Evolutionary conservation across 306 rosid species (phyloP).

Genomic region (Rosa lucieae): DNA sequence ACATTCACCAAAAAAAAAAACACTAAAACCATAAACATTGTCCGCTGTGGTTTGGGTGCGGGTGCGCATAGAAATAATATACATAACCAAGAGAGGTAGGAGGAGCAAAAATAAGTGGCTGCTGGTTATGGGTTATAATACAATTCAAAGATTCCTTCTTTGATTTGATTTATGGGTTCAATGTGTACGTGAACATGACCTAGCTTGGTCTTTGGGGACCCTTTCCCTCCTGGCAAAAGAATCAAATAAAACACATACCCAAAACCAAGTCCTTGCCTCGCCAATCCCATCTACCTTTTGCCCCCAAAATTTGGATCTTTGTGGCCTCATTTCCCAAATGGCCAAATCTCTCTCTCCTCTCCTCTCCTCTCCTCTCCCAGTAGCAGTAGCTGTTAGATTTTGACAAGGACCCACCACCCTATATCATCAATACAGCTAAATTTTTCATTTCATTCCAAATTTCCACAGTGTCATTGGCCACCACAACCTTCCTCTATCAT

Average conservation of each 20-base stretch:
- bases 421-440: slow-evolving; percentile 32
- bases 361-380: slow-evolving; percentile 9
- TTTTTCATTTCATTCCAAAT: slow-evolving; percentile 38
- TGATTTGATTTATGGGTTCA: slow-evolving; percentile 23
- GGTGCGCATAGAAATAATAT: slow-evolving; percentile 21
- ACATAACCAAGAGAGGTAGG: slow-evolving; percentile 7
- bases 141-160: slow-evolving; percentile 32
- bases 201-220: slow-evolving; percentile 40
- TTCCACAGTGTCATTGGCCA: slow-evolving; percentile 35
- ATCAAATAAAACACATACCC: slow-evolving; percentile 33
- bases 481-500: slow-evolving; percentile 21
- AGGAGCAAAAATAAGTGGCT: background rate
- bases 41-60: background rate
- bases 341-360: background rate
- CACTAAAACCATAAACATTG: background rate
- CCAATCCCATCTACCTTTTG: slow-evolving; percentile 48
- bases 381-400: slow-evolving; percentile 50
- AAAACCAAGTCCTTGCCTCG: slow-evolving; percentile 35
- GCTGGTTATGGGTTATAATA: background rate
- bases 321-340: slow-evolving; percentile 45
- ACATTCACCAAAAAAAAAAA: background rate
- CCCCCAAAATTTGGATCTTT: slow-evolving; percentile 45
- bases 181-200: slow-evolving; percentile 21
- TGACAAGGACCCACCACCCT: slow-evolving; percentile 45
- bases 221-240: slow-evolving; percentile 31